Evolutionary conservation across 2,329 filamentous ascomycete species (phyloP).

Genomic region (Stagonosporopsis tanaceti): DNA sequence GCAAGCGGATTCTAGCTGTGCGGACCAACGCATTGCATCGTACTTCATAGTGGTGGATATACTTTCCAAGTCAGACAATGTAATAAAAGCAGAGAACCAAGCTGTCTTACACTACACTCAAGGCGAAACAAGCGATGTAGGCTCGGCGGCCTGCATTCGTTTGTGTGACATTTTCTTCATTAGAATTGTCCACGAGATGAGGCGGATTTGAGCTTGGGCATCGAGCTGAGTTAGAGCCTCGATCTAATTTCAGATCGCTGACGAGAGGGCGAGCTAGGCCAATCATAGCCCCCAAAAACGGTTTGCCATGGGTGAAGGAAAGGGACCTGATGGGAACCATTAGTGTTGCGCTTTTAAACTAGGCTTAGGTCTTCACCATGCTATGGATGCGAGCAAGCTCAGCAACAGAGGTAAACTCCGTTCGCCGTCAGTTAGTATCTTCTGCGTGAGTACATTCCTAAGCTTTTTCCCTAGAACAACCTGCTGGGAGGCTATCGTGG

Average conservation of each 20-base stretch:
- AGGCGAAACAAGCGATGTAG: slow-evolving; percentile 58
- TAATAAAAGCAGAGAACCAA: no score
- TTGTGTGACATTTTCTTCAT: slow-evolving; percentile 10
- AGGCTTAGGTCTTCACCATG: slow-evolving; percentile 22
- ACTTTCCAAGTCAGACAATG: slow-evolving; percentile 10
- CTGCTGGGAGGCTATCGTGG: slow-evolving; percentile 24
- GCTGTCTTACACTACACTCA: slow-evolving; percentile 50
- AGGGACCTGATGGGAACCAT: slow-evolving; percentile 22
- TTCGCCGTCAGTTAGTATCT: slow-evolving; percentile 33
- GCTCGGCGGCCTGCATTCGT: slow-evolving; percentile 62
- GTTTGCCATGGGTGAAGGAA: slow-evolving; percentile 29
- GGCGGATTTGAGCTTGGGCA: slow-evolving; percentile 18
- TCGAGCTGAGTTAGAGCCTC: slow-evolving; percentile 11
- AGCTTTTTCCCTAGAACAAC: slow-evolving; percentile 25
- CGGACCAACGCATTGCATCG: slow-evolving; percentile 65
- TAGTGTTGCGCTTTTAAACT: background rate
- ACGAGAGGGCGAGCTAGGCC: slow-evolving; percentile 27
- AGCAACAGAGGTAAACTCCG: slow-evolving; percentile 34
- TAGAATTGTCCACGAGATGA: slow-evolving; percentile 1
- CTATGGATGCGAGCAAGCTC: slow-evolving; percentile 29
- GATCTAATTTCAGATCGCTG: slow-evolving; percentile 32
- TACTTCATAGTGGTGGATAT: slow-evolving; percentile 32
- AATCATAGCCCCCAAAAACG: slow-evolving; percentile 27
- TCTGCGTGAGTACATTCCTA: slow-evolving; percentile 26
- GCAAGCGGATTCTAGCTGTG: slow-evolving; percentile 67